A percentile compares a stretch with the other conserved stretches of the same genome.
These are phyloP conservation scores for Spirogloea muscicola DNA, from an alignment of 139 green algal genomes.

Conservation along the genomic window DNA sequence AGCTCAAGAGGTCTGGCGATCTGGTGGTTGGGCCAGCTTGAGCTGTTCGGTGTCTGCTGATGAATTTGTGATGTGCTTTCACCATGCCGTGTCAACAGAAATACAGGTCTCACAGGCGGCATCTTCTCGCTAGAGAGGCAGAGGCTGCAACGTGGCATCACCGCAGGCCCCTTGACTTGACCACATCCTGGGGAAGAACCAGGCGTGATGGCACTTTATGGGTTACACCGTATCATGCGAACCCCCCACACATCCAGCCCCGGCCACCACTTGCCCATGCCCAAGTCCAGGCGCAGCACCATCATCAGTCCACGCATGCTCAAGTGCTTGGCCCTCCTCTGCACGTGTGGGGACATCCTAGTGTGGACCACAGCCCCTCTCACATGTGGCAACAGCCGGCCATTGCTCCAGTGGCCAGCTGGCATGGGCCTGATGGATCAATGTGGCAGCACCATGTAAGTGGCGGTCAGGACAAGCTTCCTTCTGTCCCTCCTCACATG, in stretches of 20 bases:
- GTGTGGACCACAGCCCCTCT: neutral
- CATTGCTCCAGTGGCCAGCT: neutral
- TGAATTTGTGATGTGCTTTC: no score
- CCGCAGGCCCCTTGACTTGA: slow-evolving; percentile 13
- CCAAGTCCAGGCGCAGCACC: neutral
- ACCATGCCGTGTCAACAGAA: slow-evolving; percentile 43
- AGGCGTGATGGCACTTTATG: slow-evolving; percentile 32
- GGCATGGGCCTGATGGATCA: slow-evolving; percentile 10
- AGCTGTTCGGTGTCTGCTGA: neutral
- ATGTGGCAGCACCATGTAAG: slow-evolving; percentile 18
- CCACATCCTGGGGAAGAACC: neutral
- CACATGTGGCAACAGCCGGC: slow-evolving; percentile 30
- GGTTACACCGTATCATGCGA: slow-evolving; percentile 14
- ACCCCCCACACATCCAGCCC: slow-evolving; percentile 22
- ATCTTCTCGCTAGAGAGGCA: slow-evolving; percentile 24
- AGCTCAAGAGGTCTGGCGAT: neutral
- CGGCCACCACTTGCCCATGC: slow-evolving; percentile 7
- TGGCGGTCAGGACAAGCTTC: neutral
- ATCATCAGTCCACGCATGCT: no score
- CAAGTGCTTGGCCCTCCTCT: no score
- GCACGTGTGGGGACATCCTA: slow-evolving; percentile 23
- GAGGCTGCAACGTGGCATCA: slow-evolving; percentile 42
- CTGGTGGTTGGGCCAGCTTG: neutral
- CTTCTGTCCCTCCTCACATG: neutral
- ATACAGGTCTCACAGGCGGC: slow-evolving; percentile 42